Percentiles rank a stretch among this genome's conserved stretches.
Evolutionary conservation across 2,329 filamentous ascomycete species (phyloP).

Genomic region (Pseudocercospora macadamiae): DNA sequence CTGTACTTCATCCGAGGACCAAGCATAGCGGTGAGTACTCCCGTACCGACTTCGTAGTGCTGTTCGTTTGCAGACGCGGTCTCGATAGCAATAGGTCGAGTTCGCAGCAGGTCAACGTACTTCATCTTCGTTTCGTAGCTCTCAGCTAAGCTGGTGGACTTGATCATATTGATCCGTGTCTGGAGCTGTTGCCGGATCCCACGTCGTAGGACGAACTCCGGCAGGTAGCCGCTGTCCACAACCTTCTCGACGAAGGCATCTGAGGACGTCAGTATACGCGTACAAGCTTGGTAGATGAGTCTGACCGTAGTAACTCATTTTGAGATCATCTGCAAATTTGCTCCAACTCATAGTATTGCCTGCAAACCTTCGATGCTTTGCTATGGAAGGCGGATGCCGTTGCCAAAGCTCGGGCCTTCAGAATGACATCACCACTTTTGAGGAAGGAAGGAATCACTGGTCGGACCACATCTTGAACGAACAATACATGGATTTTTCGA

Average conservation of each 20-base stretch:
- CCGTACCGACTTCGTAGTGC: constrained; percentile 73
- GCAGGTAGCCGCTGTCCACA: constrained; percentile 68
- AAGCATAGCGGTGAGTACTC: constrained; percentile 62
- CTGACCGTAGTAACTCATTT: constrained; percentile 27
- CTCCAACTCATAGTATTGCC: neutral
- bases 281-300: neutral
- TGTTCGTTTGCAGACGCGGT: constrained; percentile 67
- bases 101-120: constrained; percentile 63
- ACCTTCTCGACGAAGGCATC: constrained; percentile 55
- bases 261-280: constrained; percentile 19
- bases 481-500: no score
- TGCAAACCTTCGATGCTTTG: neutral
- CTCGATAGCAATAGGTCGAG: constrained; percentile 68
- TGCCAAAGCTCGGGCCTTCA: neutral
- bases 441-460: no score
- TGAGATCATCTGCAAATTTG: neutral
- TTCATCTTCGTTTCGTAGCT: constrained; percentile 64
- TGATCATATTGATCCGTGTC: constrained; percentile 61
- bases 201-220: constrained; percentile 62
- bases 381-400: no score
- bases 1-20: constrained; percentile 75
- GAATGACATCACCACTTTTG: neutral
- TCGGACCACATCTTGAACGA: no score
- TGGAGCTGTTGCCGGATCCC: constrained; percentile 69
- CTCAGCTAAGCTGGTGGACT: constrained; percentile 55